phyloP scores from a whole-genome alignment of 495 filamentous ascomycete species.

The Jackrogersella multiformis region DNA sequence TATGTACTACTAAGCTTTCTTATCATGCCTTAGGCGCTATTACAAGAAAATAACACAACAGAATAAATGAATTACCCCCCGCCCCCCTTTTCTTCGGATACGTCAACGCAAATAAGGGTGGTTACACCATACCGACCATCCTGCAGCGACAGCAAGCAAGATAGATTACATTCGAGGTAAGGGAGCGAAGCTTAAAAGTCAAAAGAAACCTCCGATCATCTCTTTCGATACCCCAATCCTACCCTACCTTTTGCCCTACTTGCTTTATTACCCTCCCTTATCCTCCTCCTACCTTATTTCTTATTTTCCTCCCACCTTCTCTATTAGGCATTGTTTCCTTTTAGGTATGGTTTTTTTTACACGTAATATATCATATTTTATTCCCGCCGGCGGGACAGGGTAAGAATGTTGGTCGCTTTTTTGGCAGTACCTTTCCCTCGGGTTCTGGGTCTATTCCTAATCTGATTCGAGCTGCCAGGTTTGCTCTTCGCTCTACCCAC shows the following conservation, averaged over 20 bases:
- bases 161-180: conserved; percentile 43
- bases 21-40: conserved; percentile 38
- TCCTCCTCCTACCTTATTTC: conserved; percentile 21
- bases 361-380: conserved; percentile 29
- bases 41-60: conserved; percentile 22
- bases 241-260: no score
- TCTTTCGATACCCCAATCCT: conserved; percentile 18
- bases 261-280: neutral
- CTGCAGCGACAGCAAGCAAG: conserved; percentile 44
- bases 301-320: conserved; percentile 27
- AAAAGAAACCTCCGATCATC: conserved; percentile 45
- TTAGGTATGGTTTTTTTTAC: conserved; percentile 4
- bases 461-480: conserved; percentile 36
- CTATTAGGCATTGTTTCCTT: conserved; percentile 17
- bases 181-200: conserved; percentile 45
- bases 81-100: conserved; percentile 13
- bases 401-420: conserved; percentile 29
- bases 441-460: conserved; percentile 33
- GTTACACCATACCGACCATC: conserved; percentile 38
- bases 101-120: conserved; percentile 20
- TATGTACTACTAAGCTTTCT: conserved; percentile 23
- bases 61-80: conserved; percentile 34
- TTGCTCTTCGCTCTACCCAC: conserved; percentile 3
- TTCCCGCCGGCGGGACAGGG: conserved; percentile 28
- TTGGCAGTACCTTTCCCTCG: conserved; percentile 42